These are phyloP conservation scores for Lentinus tigrinus DNA, from an alignment of 768 basidiomycete species.

Conservation along the genomic window DNA sequence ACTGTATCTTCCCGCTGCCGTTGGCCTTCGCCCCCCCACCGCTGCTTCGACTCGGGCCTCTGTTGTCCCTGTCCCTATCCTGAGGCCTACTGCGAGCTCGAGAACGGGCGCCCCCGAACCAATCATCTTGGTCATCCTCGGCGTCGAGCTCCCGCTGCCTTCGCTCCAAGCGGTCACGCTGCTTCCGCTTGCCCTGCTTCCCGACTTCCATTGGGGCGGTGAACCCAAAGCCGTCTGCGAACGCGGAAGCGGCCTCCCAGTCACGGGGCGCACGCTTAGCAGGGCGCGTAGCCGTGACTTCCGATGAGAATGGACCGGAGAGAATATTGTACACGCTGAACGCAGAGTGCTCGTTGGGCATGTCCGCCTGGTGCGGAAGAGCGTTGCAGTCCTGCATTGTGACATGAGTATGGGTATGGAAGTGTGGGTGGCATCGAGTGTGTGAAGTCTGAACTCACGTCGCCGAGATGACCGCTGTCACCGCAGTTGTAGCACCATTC, in stretches of 20 bases:
- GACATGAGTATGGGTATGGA: not conserved
- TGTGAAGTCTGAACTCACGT: constrained; percentile 36
- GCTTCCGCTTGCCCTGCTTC: constrained; percentile 59
- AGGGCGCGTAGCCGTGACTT: constrained; percentile 25
- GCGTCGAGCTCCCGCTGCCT: constrained; percentile 42
- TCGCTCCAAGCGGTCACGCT: constrained; percentile 53
- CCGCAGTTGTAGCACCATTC: constrained; percentile 87
- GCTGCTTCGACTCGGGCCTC: constrained; percentile 9
- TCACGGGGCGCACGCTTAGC: constrained; percentile 40
- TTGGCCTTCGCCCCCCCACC: constrained; percentile 15
- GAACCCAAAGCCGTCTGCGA: constrained; percentile 46
- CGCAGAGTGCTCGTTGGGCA: constrained; percentile 58
- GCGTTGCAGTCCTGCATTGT: constrained; percentile 58
- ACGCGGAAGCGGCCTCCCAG: constrained; percentile 39
- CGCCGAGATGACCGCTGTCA: constrained; percentile 69
- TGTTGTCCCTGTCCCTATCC: constrained; percentile 2
- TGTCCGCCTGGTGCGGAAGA: constrained; percentile 37
- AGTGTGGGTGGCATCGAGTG: not conserved
- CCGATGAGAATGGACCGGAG: constrained; percentile 66
- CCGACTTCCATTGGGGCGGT: constrained; percentile 61
- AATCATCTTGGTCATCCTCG: constrained; percentile 58
- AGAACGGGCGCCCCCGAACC: constrained; percentile 51
- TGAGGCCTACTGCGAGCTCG: constrained; percentile 35
- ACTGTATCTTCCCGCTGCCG: constrained; percentile 20
- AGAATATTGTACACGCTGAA: constrained; percentile 63